phyloP scores from a whole-genome alignment of 1,284 basidiomycete genomes.

The Ustilago curta region DNA sequence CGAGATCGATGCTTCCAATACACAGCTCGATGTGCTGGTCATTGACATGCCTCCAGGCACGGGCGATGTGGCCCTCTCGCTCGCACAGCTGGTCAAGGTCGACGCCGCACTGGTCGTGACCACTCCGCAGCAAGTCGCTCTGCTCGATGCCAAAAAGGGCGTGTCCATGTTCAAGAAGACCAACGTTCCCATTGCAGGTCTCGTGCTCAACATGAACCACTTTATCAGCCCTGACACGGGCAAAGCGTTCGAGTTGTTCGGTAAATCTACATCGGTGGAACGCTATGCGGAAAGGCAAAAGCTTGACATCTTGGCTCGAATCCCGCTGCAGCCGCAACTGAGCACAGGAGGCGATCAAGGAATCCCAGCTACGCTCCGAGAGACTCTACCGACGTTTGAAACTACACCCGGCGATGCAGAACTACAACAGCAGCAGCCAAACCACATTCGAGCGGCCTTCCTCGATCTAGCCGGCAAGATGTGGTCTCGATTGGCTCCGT shows the following conservation, averaged over 20 bases:
- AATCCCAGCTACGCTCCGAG: constrained; percentile 71
- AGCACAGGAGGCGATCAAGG: constrained; percentile 83
- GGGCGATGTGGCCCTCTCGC: constrained; percentile 91
- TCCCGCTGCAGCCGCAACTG: constrained; percentile 84
- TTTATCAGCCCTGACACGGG: constrained; percentile 85
- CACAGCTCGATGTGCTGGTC: constrained; percentile 82
- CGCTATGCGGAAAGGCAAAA: constrained; percentile 76
- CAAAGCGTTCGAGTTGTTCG: constrained; percentile 82
- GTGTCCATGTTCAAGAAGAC: constrained; percentile 93
- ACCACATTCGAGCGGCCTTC: constrained; percentile 34
- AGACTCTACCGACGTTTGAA: constrained; percentile 51
- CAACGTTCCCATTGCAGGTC: constrained; percentile 85
- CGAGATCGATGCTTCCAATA: constrained; percentile 13
- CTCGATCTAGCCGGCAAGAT: constrained; percentile 43
- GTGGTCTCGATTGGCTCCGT: constrained; percentile 33
- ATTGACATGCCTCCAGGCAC: constrained; percentile 98
- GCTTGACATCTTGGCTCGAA: constrained; percentile 81
- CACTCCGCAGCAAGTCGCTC: constrained; percentile 93
- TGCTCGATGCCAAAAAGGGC: constrained; percentile 91
- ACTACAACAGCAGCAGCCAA: constrained; percentile 5
- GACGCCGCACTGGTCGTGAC: constrained; percentile 75
- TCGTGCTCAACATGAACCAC: constrained; percentile 90
- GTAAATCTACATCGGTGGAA: constrained; percentile 78
- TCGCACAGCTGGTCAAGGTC: constrained; percentile 83
- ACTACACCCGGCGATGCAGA: constrained; percentile 32